Base-by-base conservation (phyloP, 2,329 filamentous ascomycete species). In the Fusarium nodosum region DNA sequence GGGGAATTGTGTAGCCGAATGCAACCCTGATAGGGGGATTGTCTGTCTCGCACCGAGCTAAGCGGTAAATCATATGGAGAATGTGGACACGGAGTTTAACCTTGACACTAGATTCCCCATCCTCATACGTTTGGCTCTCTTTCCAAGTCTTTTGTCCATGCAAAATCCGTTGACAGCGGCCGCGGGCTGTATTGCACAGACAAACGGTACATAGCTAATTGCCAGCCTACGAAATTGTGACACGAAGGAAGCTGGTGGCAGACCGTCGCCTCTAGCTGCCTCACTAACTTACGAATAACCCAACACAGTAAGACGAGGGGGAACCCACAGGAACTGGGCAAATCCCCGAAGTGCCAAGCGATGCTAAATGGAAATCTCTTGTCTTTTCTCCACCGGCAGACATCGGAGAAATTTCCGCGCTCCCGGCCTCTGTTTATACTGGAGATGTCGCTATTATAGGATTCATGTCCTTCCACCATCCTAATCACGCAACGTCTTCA, bases 141-240 rank as follows among this genome's bases (percentile, higher is more conserved):
- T 38, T 38, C 6, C 7, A 15, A 9, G 10, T 39, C 33, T 51
- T 51, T 13, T 28, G 24, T 20, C 48, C 48, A 51, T 38, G 33
- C 48, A 51, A 51, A 51, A 28, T 30, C 48, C 48, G 48, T 39
- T 51, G 48, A 51, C 48, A 51, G 48, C 24, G 48, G 48, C 47
- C 22, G 47, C 47, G 31, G 33, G 9, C 13, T 51, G 13, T 26
- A 26, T n/a, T 28, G 47, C 47, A 51, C 33, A 39, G 15, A 22
- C 45, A 20, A 10, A n/a, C 31, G 7, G 33, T 16, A 24, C 22
- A 24, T 24, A n/a, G 33, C n/a, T 30, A 15, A 31, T 30, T 46
- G 9, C 4, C 16, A 44, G 16, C 10, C 41, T 16, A 28, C 41
- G 24, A 28, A 47, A 4, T 10, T 28, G 13, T 26, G 13, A 51